phyloP scores from a whole-genome alignment of 805 yeast genomes.

The Kodamaea nitidulidarum region DNA sequence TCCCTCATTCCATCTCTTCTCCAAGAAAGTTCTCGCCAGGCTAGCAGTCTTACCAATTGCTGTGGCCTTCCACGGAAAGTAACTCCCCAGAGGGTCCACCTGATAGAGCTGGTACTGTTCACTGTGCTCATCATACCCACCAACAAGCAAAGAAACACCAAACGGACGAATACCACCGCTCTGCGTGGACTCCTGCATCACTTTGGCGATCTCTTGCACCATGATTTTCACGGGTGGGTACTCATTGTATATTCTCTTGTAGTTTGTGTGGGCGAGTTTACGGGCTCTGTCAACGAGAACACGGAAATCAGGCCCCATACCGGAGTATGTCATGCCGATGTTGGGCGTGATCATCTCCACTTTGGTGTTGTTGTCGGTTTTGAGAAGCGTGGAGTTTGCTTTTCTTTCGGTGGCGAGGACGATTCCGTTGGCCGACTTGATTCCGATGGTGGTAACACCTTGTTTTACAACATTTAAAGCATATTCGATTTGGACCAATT shows the following conservation, averaged over 20 bases:
- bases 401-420: slow-evolving; percentile 96
- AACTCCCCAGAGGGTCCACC: slow-evolving; percentile 97
- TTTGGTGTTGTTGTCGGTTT: slow-evolving; percentile 70
- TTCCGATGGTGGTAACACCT: slow-evolving; percentile 96
- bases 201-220: slow-evolving; percentile 91
- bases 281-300: slow-evolving; percentile 92
- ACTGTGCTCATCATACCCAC: slow-evolving; percentile 82
- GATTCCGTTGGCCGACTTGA: slow-evolving; percentile 89
- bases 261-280: slow-evolving; percentile 86
- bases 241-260: slow-evolving; percentile 91
- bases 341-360: slow-evolving; percentile 86
- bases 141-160: slow-evolving; percentile 91
- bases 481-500: slow-evolving; percentile 94
- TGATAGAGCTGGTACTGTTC: slow-evolving; percentile 78
- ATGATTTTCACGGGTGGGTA: slow-evolving; percentile 94
- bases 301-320: slow-evolving; percentile 98
- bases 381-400: slow-evolving; percentile 71
- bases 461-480: slow-evolving; percentile 96
- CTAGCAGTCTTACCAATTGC: slow-evolving; percentile 96
- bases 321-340: slow-evolving; percentile 93
- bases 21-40: slow-evolving; percentile 96
- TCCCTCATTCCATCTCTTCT: slow-evolving; percentile 97
- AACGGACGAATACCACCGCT: slow-evolving; percentile 99
- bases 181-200: slow-evolving; percentile 98
- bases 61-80: slow-evolving; percentile 99